phyloP scores from a whole-genome alignment of 495 filamentous ascomycete genomes.

The Chaetomium tenue region DNA sequence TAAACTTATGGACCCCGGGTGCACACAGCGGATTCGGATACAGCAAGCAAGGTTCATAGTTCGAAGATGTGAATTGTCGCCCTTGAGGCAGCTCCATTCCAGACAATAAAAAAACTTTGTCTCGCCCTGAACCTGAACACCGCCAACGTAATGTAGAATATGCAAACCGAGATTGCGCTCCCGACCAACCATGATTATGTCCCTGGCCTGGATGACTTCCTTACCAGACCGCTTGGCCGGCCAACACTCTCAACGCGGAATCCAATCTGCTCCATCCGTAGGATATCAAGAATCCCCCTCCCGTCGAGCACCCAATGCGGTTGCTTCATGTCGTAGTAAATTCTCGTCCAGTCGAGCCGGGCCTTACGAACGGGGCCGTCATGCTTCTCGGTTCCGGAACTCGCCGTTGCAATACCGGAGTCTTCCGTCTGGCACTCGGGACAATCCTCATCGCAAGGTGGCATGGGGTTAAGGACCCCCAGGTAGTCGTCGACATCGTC shows the following conservation, averaged over 20 bases:
- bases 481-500: background rate
- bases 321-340: background rate
- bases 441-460: background rate
- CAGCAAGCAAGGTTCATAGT: too few species aligned
- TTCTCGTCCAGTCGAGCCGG: background rate
- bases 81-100: too few species aligned
- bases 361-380: background rate
- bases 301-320: conserved; percentile 3
- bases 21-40: too few species aligned
- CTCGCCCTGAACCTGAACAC: too few species aligned
- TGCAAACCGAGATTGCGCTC: too few species aligned
- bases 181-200: too few species aligned
- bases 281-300: background rate
- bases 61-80: too few species aligned
- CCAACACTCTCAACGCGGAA: conserved; percentile 6
- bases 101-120: too few species aligned
- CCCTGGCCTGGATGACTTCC: too few species aligned
- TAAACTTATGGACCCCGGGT: too few species aligned
- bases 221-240: background rate
- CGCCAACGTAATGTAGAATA: too few species aligned
- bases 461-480: background rate
- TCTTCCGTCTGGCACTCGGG: background rate
- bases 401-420: background rate
- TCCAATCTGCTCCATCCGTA: background rate
- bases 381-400: too few species aligned